Conservation (phyloP, 306 rosid species). For the Acacia melanoxylon region DNA sequence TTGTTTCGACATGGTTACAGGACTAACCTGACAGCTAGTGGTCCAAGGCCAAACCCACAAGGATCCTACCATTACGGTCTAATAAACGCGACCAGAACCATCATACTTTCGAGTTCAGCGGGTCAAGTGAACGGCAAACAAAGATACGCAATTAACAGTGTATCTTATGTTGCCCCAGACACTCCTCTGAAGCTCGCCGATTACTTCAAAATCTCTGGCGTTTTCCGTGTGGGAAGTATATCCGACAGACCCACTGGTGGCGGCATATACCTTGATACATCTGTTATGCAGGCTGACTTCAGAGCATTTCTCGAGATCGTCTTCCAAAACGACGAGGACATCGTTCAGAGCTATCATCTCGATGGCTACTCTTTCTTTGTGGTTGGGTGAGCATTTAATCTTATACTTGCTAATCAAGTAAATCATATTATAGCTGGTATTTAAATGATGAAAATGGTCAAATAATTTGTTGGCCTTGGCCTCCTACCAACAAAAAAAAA, state of each 20-base stretch:
- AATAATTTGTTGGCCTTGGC: constrained; percentile 3
- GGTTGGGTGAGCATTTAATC: constrained; percentile 67
- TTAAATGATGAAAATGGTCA: constrained; percentile 12
- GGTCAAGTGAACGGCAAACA: constrained; percentile 79
- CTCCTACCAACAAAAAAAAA: not conserved
- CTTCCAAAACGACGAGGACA: constrained; percentile 85
- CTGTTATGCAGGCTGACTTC: constrained; percentile 81
- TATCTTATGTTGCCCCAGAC: constrained; percentile 80
- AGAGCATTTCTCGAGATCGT: constrained; percentile 80
- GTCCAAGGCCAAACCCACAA: constrained; percentile 98
- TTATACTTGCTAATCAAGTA: not conserved
- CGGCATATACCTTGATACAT: constrained; percentile 83
- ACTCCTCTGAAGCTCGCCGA: constrained; percentile 94
- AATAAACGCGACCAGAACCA: constrained; percentile 65
- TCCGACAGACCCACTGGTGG: constrained; percentile 80
- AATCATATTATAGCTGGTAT: not conserved
- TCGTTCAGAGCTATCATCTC: constrained; percentile 86
- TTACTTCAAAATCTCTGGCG: constrained; percentile 75
- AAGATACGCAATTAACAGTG: constrained; percentile 90
- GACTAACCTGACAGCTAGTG: constrained; percentile 97
- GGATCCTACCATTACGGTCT: constrained; percentile 96
- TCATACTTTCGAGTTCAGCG: constrained; percentile 62
- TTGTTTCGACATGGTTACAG: constrained; percentile 44
- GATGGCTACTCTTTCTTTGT: constrained; percentile 95
- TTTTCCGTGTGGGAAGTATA: constrained; percentile 82